Conservation (phyloP, 164 flowering plant species). For the Houttuynia cordata region DNA sequence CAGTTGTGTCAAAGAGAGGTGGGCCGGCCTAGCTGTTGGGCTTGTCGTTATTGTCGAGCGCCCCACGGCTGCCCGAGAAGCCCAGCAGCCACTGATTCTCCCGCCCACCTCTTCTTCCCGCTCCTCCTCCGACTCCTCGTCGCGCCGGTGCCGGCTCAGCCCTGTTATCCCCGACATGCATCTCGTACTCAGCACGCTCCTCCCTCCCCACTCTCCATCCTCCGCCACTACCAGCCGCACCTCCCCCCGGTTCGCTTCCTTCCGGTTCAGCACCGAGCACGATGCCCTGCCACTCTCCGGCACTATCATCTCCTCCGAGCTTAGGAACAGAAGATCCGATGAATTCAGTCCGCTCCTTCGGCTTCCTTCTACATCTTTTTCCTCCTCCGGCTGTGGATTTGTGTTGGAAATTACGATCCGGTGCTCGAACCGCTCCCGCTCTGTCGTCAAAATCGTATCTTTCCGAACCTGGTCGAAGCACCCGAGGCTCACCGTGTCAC, state of each 20-base stretch:
- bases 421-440: constrained; percentile 45
- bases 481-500: constrained; percentile 22
- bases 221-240: not conserved
- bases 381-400: not conserved
- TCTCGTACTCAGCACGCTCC: constrained; percentile 48
- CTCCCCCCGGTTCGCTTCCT: constrained; percentile 2
- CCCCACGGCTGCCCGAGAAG: not conserved
- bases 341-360: constrained; percentile 71
- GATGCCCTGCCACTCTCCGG: constrained; percentile 20
- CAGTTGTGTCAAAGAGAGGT: too few relatives aligned
- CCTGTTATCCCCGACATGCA: constrained; percentile 83
- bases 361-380: constrained; percentile 1
- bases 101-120: not conserved
- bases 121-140: constrained; percentile 6
- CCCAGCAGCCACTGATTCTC: constrained; percentile 6
- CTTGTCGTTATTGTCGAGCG: constrained; percentile 1
- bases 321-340: constrained; percentile 55
- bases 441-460: constrained; percentile 39
- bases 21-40: not conserved
- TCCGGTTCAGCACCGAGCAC: constrained; percentile 4
- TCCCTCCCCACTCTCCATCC: constrained; percentile 27
- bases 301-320: constrained; percentile 58
- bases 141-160: constrained; percentile 36
- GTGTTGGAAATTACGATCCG: constrained; percentile 40
- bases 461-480: constrained; percentile 43